Conservation (phyloP, 768 basidiomycete genomes). For the Tricholoma sp. region DNA sequence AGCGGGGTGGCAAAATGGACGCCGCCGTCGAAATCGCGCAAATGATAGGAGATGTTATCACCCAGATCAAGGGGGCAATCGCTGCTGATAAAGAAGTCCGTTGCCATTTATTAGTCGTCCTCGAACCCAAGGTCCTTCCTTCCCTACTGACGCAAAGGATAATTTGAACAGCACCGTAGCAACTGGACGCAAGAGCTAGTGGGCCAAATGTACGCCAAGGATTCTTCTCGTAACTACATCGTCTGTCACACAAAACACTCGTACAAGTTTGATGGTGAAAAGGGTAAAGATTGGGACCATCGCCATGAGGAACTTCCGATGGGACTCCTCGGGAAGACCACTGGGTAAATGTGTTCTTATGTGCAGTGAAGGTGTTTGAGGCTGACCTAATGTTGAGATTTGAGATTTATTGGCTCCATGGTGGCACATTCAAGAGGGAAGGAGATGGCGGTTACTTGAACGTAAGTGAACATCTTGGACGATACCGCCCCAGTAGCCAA, state of each 20-base stretch:
- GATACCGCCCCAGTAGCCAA: background rate
- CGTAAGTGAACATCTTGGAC: conserved; percentile 8
- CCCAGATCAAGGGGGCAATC: no score
- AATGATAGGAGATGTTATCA: no score
- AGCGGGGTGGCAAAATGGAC: no score
- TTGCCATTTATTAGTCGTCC: no score
- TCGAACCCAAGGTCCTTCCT: no score
- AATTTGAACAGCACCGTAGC: background rate
- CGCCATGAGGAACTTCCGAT: conserved; percentile 20
- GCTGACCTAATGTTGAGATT: conserved; percentile 6
- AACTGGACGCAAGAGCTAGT: conserved; percentile 3
- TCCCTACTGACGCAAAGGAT: no score
- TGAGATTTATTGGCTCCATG: conserved; percentile 20
- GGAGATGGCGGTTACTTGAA: conserved; percentile 23
- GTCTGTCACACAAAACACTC: conserved; percentile 5
- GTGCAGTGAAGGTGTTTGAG: background rate
- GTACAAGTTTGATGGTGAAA: conserved; percentile 17
- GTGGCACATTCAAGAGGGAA: conserved; percentile 13
- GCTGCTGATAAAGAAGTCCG: no score
- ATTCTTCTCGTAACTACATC: conserved; percentile 12
- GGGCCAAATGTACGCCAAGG: background rate
- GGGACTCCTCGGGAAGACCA: conserved; percentile 11
- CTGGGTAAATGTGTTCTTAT: conserved; percentile 5
- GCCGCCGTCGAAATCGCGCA: no score
- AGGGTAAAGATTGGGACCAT: conserved; percentile 21